These are phyloP conservation scores for Bertia moriformis DNA, from an alignment of 2,329 filamentous ascomycete species.

Conservation along the genomic window DNA sequence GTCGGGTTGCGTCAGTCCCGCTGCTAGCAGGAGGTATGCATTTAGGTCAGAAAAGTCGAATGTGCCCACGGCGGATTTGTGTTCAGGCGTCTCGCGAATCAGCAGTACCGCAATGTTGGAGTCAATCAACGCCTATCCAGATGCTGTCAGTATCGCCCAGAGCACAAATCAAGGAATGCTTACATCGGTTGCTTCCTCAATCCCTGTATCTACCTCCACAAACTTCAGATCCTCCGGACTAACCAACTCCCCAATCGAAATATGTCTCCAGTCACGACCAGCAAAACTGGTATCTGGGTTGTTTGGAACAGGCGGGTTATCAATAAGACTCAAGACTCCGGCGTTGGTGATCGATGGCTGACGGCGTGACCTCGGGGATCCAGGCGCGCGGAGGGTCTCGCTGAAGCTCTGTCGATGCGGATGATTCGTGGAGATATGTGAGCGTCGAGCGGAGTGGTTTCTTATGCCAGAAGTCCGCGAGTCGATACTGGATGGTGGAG, in stretches of 20 bases:
- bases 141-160: neutral
- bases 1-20: neutral
- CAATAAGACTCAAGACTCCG: neutral
- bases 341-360: neutral
- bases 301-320: neutral
- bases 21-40: neutral
- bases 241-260: neutral
- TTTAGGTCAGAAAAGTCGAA: neutral
- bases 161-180: neutral
- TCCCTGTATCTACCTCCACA: neutral
- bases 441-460: neutral
- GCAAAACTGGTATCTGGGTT: neutral
- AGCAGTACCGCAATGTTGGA: neutral
- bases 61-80: neutral
- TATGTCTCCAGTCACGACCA: neutral
- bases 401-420: conserved; percentile 1
- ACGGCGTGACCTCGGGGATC: neutral
- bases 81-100: conserved; percentile 1
- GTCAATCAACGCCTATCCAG: neutral
- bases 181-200: conserved; percentile 1
- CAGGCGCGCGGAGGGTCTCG: conserved; percentile 1
- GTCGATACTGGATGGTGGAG: neutral
- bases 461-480: neutral
- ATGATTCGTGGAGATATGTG: neutral
- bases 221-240: neutral